Evolutionary conservation across 176 grass and related monocot species (phyloP).

Genomic region (Calamus simplicifolius): DNA sequence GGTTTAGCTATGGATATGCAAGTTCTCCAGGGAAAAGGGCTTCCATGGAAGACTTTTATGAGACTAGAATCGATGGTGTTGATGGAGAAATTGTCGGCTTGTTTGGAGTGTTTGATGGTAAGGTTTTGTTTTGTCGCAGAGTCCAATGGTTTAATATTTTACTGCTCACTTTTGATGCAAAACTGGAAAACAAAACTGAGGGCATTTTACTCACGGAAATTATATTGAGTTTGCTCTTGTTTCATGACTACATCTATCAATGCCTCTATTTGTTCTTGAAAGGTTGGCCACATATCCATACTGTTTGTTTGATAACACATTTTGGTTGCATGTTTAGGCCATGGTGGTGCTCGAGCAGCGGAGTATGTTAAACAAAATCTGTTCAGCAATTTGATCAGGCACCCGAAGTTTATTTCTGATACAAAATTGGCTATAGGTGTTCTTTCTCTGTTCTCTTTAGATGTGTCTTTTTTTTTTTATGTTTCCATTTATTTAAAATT

Average conservation of each 20-base stretch:
- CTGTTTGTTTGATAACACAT: background rate
- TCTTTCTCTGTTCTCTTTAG: background rate
- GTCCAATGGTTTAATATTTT: too few relatives aligned
- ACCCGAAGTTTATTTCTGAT: constrained; percentile 69
- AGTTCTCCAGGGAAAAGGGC: constrained; percentile 71
- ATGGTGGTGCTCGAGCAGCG: constrained; percentile 76
- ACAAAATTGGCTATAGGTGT: constrained; percentile 82
- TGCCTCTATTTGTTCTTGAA: too few relatives aligned
- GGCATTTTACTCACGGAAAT: too few relatives aligned
- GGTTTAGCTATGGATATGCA: constrained; percentile 77
- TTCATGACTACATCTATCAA: too few relatives aligned
- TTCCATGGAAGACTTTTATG: constrained; percentile 82
- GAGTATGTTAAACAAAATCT: constrained; percentile 83
- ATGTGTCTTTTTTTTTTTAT: background rate
- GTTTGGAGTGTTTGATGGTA: constrained; percentile 90
- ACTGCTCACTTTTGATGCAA: too few relatives aligned
- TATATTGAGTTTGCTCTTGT: too few relatives aligned
- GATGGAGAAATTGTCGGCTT: constrained; percentile 70
- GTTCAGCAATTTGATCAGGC: constrained; percentile 73
- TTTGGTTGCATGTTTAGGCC: constrained; percentile 35
- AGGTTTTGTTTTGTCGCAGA: background rate
- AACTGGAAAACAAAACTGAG: too few relatives aligned
- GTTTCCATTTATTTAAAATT: background rate
- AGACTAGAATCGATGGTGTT: constrained; percentile 67
- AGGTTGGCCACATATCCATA: too few relatives aligned